These are phyloP conservation scores for Pseudophaeomoniella oleicola DNA, from an alignment of 2,329 filamentous ascomycete genomes.

Conservation along the genomic window DNA sequence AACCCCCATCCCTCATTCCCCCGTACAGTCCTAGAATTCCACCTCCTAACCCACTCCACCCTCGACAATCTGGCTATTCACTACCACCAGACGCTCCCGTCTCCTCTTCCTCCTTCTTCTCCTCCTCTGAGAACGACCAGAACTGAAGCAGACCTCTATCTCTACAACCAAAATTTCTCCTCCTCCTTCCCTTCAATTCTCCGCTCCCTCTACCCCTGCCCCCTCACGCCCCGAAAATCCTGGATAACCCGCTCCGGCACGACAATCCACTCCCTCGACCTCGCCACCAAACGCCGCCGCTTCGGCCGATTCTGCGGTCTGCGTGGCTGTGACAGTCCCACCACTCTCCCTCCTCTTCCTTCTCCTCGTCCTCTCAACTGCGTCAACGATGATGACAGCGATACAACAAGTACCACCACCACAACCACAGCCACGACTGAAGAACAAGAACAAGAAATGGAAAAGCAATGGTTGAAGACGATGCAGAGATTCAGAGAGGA, in stretches of 20 bases:
- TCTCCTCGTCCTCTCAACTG: background rate
- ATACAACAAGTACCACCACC: background rate
- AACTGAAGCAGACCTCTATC: constrained; percentile 10
- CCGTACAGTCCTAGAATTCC: constrained; percentile 20
- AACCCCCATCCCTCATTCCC: constrained; percentile 24
- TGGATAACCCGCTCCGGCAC: background rate
- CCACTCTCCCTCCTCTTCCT: background rate
- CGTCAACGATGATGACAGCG: too few species aligned
- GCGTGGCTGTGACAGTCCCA: constrained; percentile 19
- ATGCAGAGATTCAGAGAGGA: background rate
- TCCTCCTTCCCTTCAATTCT: too few species aligned
- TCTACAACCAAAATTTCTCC: too few species aligned
- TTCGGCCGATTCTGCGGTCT: constrained; percentile 30
- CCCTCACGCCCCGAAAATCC: constrained; percentile 5
- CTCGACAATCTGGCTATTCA: constrained; percentile 25
- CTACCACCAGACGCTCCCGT: constrained; percentile 27
- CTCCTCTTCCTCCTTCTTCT: constrained; percentile 21
- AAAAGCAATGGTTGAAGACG: background rate
- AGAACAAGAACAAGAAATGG: background rate
- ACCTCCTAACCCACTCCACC: constrained; percentile 24
- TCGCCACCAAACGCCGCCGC: constrained; percentile 23
- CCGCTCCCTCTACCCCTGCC: background rate
- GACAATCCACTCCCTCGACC: constrained; percentile 8
- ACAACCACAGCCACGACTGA: background rate
- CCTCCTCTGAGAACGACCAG: constrained; percentile 17